These are phyloP conservation scores for Colletotrichum cereale DNA, from an alignment of 2,329 filamentous ascomycete species.

Conservation along the genomic window DNA sequence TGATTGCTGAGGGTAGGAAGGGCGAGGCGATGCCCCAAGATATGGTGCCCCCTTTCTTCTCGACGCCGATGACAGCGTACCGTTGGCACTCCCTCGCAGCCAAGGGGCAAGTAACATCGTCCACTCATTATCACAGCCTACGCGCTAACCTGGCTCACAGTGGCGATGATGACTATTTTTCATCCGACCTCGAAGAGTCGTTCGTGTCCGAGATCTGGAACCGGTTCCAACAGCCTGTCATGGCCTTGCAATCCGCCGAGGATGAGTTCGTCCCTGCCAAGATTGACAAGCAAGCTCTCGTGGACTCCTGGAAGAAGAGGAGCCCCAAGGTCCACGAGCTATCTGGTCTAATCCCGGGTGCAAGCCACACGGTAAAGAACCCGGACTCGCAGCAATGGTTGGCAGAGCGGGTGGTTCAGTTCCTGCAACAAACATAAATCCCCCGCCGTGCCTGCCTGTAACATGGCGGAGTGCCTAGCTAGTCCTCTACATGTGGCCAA, in stretches of 20 bases:
- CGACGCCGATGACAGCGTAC: conserved; percentile 64
- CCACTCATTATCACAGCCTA: background rate
- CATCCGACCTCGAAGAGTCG: conserved; percentile 75
- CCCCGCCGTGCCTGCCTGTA: background rate
- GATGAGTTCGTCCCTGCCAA: conserved; percentile 74
- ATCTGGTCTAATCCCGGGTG: conserved; percentile 66
- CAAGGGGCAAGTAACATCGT: conserved; percentile 59
- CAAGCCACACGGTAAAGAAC: conserved; percentile 63
- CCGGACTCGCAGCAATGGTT: conserved; percentile 63
- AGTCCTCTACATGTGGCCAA: background rate
- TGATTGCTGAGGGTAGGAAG: conserved; percentile 67
- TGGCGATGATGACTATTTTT: conserved; percentile 90
- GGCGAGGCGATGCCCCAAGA: conserved; percentile 67
- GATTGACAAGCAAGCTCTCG: conserved; percentile 69
- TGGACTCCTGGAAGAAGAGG: conserved; percentile 67
- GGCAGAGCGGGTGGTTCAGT: conserved; percentile 59
- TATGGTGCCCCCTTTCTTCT: conserved; percentile 55
- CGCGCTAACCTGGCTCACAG: conserved; percentile 49
- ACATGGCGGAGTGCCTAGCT: background rate
- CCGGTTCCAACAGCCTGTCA: conserved; percentile 67
- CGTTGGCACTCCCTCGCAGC: conserved; percentile 64
- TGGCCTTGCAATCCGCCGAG: conserved; percentile 73
- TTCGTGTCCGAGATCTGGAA: conserved; percentile 75
- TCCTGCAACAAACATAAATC: conserved; percentile 51
- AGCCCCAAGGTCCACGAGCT: conserved; percentile 62